Percentiles rank a stretch among this genome's conserved stretches.
Conservation (phyloP, 2,329 filamentous ascomycete genomes). For the Trichophyton rubrum region DNA sequence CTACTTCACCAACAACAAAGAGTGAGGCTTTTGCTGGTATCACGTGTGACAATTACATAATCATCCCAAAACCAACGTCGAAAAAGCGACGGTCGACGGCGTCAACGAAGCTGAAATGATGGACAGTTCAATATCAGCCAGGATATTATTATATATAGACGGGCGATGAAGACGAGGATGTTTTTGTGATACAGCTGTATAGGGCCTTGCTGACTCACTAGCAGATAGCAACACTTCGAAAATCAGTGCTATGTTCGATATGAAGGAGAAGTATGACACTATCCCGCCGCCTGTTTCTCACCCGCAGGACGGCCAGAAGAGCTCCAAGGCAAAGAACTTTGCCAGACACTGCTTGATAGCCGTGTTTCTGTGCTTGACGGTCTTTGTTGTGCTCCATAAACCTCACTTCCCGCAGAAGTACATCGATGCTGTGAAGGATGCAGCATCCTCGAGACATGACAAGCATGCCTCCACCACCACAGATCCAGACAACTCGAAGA, state of each 20-base stretch:
- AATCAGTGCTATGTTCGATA: not conserved
- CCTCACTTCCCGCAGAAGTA: slow-evolving; percentile 6
- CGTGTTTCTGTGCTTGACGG: slow-evolving; percentile 10
- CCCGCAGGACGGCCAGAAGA: slow-evolving; percentile 1
- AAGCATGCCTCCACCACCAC: not conserved
- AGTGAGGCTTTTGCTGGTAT: not conserved
- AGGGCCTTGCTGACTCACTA: not conserved
- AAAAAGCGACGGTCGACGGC: not conserved
- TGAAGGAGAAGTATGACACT: slow-evolving; percentile 1
- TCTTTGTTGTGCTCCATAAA: slow-evolving; percentile 8
- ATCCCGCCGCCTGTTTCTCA: slow-evolving; percentile 6
- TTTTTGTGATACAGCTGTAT: not conserved
- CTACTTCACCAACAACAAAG: too few species aligned
- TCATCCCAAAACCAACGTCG: not conserved
- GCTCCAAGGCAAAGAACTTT: slow-evolving; percentile 6
- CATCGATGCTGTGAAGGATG: slow-evolving; percentile 6
- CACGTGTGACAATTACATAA: not conserved
- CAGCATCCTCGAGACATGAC: not conserved
- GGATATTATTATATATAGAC: not conserved
- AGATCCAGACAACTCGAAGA: not conserved
- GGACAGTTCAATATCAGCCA: not conserved
- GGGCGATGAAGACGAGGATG: not conserved
- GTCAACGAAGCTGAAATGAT: not conserved
- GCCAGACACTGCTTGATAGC: slow-evolving; percentile 11
- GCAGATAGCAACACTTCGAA: not conserved